Base-by-base conservation (phyloP, 805 yeast species). In the Lachancea kluyveri region DNA sequence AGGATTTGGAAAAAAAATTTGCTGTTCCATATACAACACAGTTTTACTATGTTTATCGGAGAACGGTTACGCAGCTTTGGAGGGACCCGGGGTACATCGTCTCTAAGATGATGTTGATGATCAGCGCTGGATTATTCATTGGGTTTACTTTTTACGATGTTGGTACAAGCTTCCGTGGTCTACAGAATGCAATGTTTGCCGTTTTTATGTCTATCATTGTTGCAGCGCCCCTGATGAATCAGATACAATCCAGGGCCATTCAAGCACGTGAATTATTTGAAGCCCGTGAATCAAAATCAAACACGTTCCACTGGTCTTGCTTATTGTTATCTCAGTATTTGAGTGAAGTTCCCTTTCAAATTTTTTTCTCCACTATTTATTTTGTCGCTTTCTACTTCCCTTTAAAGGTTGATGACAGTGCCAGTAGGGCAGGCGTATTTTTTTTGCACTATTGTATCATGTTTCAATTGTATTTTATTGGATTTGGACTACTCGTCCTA, bases 101-200 rank as follows among this genome's bases (percentile, higher is more conserved):
- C 60, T 65, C 86, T 24, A 81, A 79, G 58, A 31, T 75, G 17
- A 62, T 65, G 50, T 55, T 74, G 43, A 60, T 62, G 40, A 51
- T 67, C 21, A 51, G 70, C 11, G 65, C 75, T 27, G 74, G 84
- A 22, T 48, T 82, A 11, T 77, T 79, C 52, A 70, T 77, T 40
- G 94, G 94, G 24, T 83, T 83, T 55, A 65, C 79, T 1, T 83
- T 77, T 59, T 77, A 67, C 62, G 67, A 77, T 44, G 70, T 77
- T 24, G 71, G 68, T 33, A 60, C 63, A 22, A 52, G 72, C 20
- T 45, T 68, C 27, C 64, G 67, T 26, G 83, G 82, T 33, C 60
- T 77, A 48, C 77, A 68, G 50, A 73, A 77, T 53, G 65, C 72
- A 35, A 62, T 78, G 66, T 73, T 79, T 48, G 69, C 75, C 19